Conservation (phyloP, 2,329 filamentous ascomycete genomes). For the Trichoderma atrobrunneum region DNA sequence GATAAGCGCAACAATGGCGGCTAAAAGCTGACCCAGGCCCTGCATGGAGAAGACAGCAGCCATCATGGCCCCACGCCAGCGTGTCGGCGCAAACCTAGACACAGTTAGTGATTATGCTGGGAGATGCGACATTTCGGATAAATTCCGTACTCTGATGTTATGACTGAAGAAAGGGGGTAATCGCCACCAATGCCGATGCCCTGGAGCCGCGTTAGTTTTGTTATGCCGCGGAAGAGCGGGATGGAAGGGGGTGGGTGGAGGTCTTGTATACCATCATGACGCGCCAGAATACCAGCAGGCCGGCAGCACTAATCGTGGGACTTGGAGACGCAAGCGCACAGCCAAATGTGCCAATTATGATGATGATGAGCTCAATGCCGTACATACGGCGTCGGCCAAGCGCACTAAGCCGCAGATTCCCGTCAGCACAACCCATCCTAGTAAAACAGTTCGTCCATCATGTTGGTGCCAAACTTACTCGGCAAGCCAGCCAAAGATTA, state of each 20-base stretch:
- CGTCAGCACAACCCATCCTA: background rate
- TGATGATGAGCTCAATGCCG: slow-evolving; percentile 70
- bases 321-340: slow-evolving; percentile 63
- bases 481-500: slow-evolving; percentile 73
- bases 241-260: background rate
- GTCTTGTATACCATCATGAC: slow-evolving; percentile 59
- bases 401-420: slow-evolving; percentile 35
- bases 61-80: slow-evolving; percentile 81
- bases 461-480: slow-evolving; percentile 45
- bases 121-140: slow-evolving; percentile 18
- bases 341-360: slow-evolving; percentile 67
- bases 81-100: slow-evolving; percentile 69
- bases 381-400: slow-evolving; percentile 81
- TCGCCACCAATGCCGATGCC: slow-evolving; percentile 78
- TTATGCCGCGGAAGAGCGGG: background rate
- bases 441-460: background rate
- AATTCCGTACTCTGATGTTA: slow-evolving; percentile 63
- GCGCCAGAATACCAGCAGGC: slow-evolving; percentile 70
- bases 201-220: slow-evolving; percentile 26
- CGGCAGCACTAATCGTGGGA: slow-evolving; percentile 56
- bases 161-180: slow-evolving; percentile 76
- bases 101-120: slow-evolving; percentile 21
- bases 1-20: slow-evolving; percentile 68
- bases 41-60: slow-evolving; percentile 83
- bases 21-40: slow-evolving; percentile 72